A percentile compares a stretch with the other conserved stretches of the same genome.
These are phyloP conservation scores for Microcos paniculata DNA, from an alignment of 345 rosid genomes.

Conservation along the genomic window DNA sequence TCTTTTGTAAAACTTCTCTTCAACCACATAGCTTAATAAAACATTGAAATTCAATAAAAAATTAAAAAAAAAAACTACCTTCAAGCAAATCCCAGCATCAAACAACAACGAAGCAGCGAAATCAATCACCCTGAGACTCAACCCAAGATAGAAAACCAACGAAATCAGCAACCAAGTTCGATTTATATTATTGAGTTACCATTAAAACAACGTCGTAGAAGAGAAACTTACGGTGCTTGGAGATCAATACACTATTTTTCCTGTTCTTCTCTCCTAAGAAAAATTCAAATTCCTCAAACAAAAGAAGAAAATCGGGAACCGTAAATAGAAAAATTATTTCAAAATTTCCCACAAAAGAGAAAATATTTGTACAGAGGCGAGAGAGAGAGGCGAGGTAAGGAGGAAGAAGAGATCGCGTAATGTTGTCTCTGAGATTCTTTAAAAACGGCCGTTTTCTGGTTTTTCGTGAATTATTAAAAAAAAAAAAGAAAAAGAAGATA, in stretches of 20 bases:
- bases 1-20: slow-evolving; percentile 7
- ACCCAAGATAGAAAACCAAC: neutral
- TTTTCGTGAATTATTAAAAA: neutral
- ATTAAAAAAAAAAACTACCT: slow-evolving; percentile 8
- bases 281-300: neutral
- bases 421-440: slow-evolving; percentile 5
- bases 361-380: neutral
- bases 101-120: slow-evolving; percentile 10
- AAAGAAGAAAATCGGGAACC: neutral
- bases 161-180: neutral
- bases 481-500: neutral
- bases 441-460: neutral
- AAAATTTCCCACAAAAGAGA: neutral
- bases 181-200: neutral
- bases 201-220: neutral
- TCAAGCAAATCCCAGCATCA: slow-evolving; percentile 19
- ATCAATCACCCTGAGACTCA: neutral
- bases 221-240: slow-evolving; percentile 13
- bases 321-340: neutral
- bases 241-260: neutral
- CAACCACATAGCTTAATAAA: slow-evolving; percentile 14
- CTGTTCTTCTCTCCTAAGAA: neutral
- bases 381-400: neutral
- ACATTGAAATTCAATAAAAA: neutral
- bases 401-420: neutral